phyloP scores from a whole-genome alignment of 1,284 basidiomycete genomes.

The Schizophyllum commune region DNA sequence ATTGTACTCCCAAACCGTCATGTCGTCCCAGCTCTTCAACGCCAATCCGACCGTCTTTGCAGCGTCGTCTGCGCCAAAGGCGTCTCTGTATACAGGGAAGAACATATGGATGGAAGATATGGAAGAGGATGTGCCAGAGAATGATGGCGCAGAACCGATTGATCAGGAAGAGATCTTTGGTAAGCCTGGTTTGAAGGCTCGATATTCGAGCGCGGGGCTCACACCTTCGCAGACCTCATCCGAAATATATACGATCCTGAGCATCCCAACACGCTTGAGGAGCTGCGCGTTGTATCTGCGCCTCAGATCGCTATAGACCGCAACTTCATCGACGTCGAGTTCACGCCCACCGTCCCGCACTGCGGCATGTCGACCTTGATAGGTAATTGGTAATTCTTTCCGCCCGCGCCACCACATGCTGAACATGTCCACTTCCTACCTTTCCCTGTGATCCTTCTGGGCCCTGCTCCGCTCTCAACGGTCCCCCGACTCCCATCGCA shows the following conservation, averaged over 20 bases:
- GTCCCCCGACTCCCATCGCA: too few relatives aligned
- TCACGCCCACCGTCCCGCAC: conserved; percentile 97
- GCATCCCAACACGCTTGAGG: conserved; percentile 94
- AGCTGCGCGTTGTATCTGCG: conserved; percentile 90
- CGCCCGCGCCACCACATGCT: not conserved
- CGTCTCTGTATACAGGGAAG: conserved; percentile 29
- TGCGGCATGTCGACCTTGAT: conserved; percentile 98
- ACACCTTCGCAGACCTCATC: conserved; percentile 64
- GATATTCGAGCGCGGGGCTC: not conserved
- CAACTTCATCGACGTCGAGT: conserved; percentile 79
- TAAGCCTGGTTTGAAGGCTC: conserved; percentile 17
- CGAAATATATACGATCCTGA: conserved; percentile 94
- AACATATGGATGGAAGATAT: conserved; percentile 42
- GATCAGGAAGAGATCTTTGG: conserved; percentile 68
- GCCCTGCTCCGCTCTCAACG: too few relatives aligned
- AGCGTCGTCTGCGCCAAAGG: conserved; percentile 30
- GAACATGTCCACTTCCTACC: not conserved
- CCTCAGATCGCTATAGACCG: conserved; percentile 75
- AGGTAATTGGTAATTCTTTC: conserved; percentile 41
- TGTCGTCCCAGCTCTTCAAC: conserved; percentile 52
- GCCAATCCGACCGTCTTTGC: conserved; percentile 56
- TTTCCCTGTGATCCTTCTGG: too few relatives aligned
- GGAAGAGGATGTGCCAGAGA: conserved; percentile 25
- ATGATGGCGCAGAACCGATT: conserved; percentile 49
- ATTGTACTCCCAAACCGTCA: conserved; percentile 14